phyloP scores from a whole-genome alignment of 73 alveolate species.

The Paraurostyla sp. region DNA sequence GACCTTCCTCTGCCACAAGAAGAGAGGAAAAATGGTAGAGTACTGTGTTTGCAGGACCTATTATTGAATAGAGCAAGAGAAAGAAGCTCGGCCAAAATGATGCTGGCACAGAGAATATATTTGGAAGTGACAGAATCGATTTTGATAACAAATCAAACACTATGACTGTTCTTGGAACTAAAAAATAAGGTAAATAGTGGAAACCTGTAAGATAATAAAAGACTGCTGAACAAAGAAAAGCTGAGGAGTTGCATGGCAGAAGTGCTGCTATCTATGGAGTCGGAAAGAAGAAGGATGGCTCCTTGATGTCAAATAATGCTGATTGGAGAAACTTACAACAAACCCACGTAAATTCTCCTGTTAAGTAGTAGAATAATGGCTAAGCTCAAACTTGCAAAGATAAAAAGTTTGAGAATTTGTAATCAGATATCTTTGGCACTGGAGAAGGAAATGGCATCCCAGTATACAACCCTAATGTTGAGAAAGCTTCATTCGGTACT shows the following conservation, averaged over 20 bases:
- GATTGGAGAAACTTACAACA: conserved; percentile 39
- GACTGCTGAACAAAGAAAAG: conserved; percentile 27
- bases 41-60: conserved; percentile 60
- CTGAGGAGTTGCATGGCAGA: conserved; percentile 34
- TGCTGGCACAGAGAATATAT: conserved; percentile 42
- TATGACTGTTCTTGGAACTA: conserved; percentile 34
- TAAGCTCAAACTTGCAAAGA: background rate
- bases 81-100: conserved; percentile 44
- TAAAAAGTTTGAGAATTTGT: conserved; percentile 2
- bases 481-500: conserved; percentile 34
- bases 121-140: conserved; percentile 38
- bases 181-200: conserved; percentile 30
- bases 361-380: background rate
- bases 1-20: background rate
- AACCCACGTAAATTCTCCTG: conserved; percentile 6
- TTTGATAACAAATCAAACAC: conserved; percentile 21
- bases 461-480: conserved; percentile 20
- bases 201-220: conserved; percentile 39
- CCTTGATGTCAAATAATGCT: conserved; percentile 50
- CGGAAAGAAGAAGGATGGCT: conserved; percentile 32
- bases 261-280: background rate
- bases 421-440: background rate
- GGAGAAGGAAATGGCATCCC: background rate
- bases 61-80: background rate
- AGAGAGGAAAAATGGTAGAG: conserved; percentile 18